A percentile compares a stretch with the other conserved stretches of the same genome.
These are phyloP conservation scores for Nakazawaea peltata DNA, from an alignment of 805 yeast species.

Conservation along the genomic window DNA sequence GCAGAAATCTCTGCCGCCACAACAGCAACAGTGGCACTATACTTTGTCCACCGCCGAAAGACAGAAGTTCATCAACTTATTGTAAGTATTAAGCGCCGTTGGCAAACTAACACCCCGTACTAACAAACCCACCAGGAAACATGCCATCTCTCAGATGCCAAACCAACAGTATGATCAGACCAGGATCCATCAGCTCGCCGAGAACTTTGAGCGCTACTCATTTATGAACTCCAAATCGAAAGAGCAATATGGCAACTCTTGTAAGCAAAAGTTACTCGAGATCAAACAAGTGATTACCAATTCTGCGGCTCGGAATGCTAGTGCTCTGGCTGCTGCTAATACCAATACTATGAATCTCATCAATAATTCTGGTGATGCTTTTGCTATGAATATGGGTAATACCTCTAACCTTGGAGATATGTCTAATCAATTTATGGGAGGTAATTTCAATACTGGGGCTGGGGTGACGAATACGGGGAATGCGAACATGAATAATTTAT, in stretches of 20 bases:
- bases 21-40: conserved; percentile 9
- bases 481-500: conserved; percentile 12
- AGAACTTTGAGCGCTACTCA: conserved; percentile 63
- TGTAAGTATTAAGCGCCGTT: conserved; percentile 8
- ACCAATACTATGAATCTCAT: background rate
- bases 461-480: too few relatives aligned
- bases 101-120: background rate
- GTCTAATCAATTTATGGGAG: conserved; percentile 11
- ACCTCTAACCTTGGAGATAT: conserved; percentile 11
- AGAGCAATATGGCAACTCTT: conserved; percentile 46
- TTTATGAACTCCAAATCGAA: conserved; percentile 49
- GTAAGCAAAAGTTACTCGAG: conserved; percentile 29
- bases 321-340: too few relatives aligned
- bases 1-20: conserved; percentile 1
- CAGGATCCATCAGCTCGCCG: conserved; percentile 36
- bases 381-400: conserved; percentile 16
- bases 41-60: conserved; percentile 5
- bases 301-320: background rate
- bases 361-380: conserved; percentile 19
- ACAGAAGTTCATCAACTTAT: conserved; percentile 9
- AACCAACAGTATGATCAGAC: conserved; percentile 9
- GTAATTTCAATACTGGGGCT: conserved; percentile 16
- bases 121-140: conserved; percentile 8
- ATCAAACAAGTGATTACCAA: conserved; percentile 29
- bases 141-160: conserved; percentile 10